Percentiles rank a stretch among this genome's conserved stretches.
These are phyloP conservation scores for Phaseolus lunatus DNA, from an alignment of 306 rosid species.

Conservation along the genomic window DNA sequence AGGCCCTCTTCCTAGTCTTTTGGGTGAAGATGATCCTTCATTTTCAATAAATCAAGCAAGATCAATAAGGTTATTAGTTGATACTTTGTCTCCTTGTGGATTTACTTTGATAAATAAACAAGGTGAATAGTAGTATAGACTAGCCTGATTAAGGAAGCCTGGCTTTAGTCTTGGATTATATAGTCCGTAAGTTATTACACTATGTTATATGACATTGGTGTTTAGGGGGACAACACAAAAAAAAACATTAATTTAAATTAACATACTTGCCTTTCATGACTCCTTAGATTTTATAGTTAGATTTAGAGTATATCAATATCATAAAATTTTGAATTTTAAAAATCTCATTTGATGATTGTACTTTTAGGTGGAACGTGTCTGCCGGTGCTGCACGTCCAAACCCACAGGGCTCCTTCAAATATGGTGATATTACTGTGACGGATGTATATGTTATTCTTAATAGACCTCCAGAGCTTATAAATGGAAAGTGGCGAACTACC, in stretches of 20 bases:
- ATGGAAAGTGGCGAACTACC: slow-evolving; percentile 80
- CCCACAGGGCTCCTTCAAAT: slow-evolving; percentile 86
- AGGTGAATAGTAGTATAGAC: not conserved
- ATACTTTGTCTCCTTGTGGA: slow-evolving; percentile 35
- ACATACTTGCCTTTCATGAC: slow-evolving; percentile 2
- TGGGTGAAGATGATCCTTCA: slow-evolving; percentile 64
- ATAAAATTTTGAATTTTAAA: slow-evolving; percentile 26
- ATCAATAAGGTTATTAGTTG: slow-evolving; percentile 73
- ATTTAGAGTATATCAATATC: not conserved
- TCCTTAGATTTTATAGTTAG: slow-evolving; percentile 11
- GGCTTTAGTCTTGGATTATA: not conserved
- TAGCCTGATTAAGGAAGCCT: not conserved
- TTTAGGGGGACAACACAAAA: slow-evolving; percentile 5
- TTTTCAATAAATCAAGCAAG: slow-evolving; percentile 90
- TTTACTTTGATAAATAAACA: slow-evolving; percentile 15
- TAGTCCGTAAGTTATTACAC: slow-evolving; percentile 16
- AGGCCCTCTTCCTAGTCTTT: slow-evolving; percentile 82
- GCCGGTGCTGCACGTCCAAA: slow-evolving; percentile 94
- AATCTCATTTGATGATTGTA: slow-evolving; percentile 34
- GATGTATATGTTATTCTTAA: slow-evolving; percentile 72
- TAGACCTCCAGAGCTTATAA: slow-evolving; percentile 78
- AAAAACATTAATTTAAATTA: not conserved
- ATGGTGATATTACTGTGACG: slow-evolving; percentile 76
- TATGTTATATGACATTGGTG: not conserved
- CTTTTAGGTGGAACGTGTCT: slow-evolving; percentile 74